Conservation (phyloP, 768 basidiomycete genomes). For the Lentinula aciculospora region DNA sequence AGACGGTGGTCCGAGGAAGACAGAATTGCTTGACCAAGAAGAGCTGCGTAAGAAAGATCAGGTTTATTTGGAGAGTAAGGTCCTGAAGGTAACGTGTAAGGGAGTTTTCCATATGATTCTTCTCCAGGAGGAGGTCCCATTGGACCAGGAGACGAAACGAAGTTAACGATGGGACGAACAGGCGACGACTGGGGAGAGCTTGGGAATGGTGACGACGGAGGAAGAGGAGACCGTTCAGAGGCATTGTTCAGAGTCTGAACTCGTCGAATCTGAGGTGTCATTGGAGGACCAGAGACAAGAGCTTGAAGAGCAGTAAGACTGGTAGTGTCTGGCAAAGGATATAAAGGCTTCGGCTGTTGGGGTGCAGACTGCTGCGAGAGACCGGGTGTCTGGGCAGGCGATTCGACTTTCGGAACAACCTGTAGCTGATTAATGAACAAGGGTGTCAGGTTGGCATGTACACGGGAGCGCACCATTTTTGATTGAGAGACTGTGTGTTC, state of each 20-base stretch:
- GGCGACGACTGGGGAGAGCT: constrained; percentile 66
- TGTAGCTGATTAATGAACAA: neutral
- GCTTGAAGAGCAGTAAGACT: constrained; percentile 20
- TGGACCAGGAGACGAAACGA: constrained; percentile 83
- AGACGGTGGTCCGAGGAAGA: constrained; percentile 80
- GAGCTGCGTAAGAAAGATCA: constrained; percentile 86
- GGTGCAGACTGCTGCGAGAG: constrained; percentile 19
- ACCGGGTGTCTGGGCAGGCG: constrained; percentile 35
- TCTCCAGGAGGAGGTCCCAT: constrained; percentile 62
- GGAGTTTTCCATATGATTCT: constrained; percentile 60
- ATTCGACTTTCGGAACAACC: constrained; percentile 31
- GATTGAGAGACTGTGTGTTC: constrained; percentile 33
- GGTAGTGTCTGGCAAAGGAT: constrained; percentile 11
- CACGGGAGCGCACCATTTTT: constrained; percentile 23
- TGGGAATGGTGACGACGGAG: constrained; percentile 55
- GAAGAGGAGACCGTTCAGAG: constrained; percentile 40
- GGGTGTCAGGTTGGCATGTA: constrained; percentile 14
- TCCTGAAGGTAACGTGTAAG: constrained; percentile 77
- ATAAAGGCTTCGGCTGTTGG: constrained; percentile 19
- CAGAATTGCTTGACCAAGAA: constrained; percentile 92
- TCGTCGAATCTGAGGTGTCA: constrained; percentile 45
- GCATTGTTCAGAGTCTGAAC: constrained; percentile 24
- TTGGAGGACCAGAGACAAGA: constrained; percentile 31
- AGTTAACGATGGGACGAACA: constrained; percentile 50
- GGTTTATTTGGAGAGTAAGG: constrained; percentile 81